phyloP scores from a whole-genome alignment of 2,329 filamentous ascomycete genomes.

The Trichoderma harzianum region DNA sequence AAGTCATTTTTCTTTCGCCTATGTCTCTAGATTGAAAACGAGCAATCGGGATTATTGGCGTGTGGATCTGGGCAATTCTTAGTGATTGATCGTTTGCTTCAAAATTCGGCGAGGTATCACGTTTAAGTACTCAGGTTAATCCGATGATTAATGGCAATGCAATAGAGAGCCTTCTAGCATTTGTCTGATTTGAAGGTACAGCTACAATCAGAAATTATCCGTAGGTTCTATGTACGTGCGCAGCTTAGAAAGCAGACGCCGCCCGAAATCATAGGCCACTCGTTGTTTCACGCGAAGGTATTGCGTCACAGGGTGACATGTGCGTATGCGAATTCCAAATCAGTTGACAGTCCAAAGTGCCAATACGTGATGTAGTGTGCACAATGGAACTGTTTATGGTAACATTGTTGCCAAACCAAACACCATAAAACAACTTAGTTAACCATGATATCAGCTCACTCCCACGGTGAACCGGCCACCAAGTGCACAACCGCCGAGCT shows the following conservation, averaged over 20 bases:
- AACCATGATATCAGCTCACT: neutral
- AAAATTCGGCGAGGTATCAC: neutral
- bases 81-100: too few relatives aligned
- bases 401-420: neutral
- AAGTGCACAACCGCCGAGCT: neutral
- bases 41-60: neutral
- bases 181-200: neutral
- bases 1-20: neutral
- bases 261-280: neutral
- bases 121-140: neutral
- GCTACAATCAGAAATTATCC: neutral
- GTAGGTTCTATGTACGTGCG: neutral
- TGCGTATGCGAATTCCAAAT: neutral
- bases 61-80: neutral
- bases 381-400: neutral
- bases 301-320: neutral
- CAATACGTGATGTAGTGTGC: neutral
- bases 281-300: neutral
- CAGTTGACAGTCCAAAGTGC: neutral
- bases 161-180: neutral
- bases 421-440: neutral
- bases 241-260: neutral
- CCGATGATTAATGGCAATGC: neutral
- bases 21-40: neutral
- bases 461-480: neutral